Evolutionary conservation across 352 stramenopile genomes (phyloP).

Genomic region (Phytophthora sp.): DNA sequence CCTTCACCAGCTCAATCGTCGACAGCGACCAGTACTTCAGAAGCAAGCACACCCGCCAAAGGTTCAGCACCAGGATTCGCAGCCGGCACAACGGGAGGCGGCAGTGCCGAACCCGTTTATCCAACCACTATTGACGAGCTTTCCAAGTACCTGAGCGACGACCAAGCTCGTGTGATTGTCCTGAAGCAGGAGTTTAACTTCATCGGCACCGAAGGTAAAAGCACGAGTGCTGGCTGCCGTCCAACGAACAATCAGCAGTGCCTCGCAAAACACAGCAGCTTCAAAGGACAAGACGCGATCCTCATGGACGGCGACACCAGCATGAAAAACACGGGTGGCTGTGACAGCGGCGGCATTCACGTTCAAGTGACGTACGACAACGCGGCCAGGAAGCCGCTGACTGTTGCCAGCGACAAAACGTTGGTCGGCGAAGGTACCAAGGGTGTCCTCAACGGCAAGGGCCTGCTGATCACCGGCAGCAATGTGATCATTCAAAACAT

Average conservation of each 20-base stretch:
- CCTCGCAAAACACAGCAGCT: conserved; percentile 51
- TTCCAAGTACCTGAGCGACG: conserved; percentile 39
- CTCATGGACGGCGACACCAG: too few species aligned
- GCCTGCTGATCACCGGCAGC: conserved; percentile 32
- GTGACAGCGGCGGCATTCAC: conserved; percentile 26
- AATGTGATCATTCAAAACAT: conserved; percentile 61
- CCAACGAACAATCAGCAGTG: conserved; percentile 45
- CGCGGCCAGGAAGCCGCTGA: conserved; percentile 22
- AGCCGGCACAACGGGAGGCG: conserved; percentile 39
- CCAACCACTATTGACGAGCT: conserved; percentile 45
- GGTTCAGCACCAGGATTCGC: conserved; percentile 12
- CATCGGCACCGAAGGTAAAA: conserved; percentile 40
- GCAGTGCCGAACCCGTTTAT: conserved; percentile 35
- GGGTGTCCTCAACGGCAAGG: conserved; percentile 45
- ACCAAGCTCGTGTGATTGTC: conserved; percentile 43
- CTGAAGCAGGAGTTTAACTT: conserved; percentile 55
- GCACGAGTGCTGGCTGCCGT: conserved; percentile 42
- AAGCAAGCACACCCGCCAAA: too few species aligned
- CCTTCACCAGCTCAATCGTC: neutral
- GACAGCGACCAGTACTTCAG: neutral
- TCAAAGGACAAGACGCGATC: conserved; percentile 53
- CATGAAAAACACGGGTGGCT: too few species aligned
- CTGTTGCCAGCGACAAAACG: conserved; percentile 42
- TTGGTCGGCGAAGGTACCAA: conserved; percentile 43
- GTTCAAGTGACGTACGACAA: conserved; percentile 33